Base-by-base conservation (phyloP, 805 yeast genomes). In the Schwanniomyces occidentalis region DNA sequence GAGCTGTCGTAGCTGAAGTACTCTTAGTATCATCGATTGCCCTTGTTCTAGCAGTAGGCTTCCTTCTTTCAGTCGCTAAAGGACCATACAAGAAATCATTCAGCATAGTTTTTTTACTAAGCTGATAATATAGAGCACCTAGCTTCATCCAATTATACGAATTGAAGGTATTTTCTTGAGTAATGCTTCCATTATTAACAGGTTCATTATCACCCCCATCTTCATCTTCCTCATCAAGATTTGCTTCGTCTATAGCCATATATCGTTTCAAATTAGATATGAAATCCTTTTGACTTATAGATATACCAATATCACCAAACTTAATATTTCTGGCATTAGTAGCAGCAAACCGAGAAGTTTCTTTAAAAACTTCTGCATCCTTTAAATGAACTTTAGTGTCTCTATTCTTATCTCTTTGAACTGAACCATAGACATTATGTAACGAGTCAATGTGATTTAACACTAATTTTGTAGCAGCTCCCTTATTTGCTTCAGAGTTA, bases 71-170 rank as follows among this genome's bases (percentile, higher is more conserved):
- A 2, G 81, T 65, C 12, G 75, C 78, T 26, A 86, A 60, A 0
- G 95, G 89, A 0, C 95, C 95, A 35, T 80, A 62, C 41, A 87
- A 56, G 51, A 82, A 85, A 42, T 81, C 85, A 14, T 70, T 61
- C 0, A 77, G 71, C 0, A 69, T 56, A 0, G 84, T 70, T 32
- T 71, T 67, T 3, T 51, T 51, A 37, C 82, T 73, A 21, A 71
- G 50, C 40, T 66, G 56, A 41, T 71, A 60, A 44, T 68, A 76
- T 19, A 78, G 50, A 2, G 73, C 55, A 0, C 89, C 90, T 16
- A 82, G 52, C 33, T 66, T 63, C 24, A 74, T 54, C 87, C 90
- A 83, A 50, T 82, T 72, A 43, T 69, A 69, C 14, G 66, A 65
- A 19, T 67, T 62, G 49, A 77, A 78, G 1, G 49, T 48, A 24